Evolutionary conservation across 768 basidiomycete genomes (phyloP).

Genomic region (Trichaptum fuscoviolaceum): DNA sequence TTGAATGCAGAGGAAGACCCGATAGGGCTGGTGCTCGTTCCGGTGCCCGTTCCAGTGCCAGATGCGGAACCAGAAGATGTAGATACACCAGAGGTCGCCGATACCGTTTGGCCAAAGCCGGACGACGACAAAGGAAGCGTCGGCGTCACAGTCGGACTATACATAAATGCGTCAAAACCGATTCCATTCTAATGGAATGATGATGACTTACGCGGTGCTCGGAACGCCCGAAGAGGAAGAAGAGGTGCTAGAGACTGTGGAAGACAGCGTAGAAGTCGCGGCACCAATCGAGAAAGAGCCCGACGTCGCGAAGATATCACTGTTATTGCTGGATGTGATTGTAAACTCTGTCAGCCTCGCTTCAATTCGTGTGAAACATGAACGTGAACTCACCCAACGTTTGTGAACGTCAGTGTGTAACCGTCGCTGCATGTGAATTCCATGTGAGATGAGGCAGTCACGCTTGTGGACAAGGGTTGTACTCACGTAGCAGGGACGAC

Average conservation of each 20-base stretch:
- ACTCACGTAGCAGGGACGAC: slow-evolving; percentile 43
- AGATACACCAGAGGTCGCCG: background rate
- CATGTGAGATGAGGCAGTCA: background rate
- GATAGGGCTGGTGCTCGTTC: slow-evolving; percentile 21
- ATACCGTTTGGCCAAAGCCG: background rate
- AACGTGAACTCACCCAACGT: slow-evolving; percentile 28
- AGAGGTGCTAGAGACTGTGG: slow-evolving; percentile 14
- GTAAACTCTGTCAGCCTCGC: background rate
- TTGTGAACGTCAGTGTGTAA: slow-evolving; percentile 45
- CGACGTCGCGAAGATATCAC: slow-evolving; percentile 35
- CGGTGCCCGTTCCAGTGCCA: slow-evolving; percentile 18
- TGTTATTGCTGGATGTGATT: slow-evolving; percentile 33
- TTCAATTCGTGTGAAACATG: background rate
- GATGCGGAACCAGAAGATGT: slow-evolving; percentile 11
- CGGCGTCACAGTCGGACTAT: background rate
- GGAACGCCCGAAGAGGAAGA: slow-evolving; percentile 14
- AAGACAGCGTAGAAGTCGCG: slow-evolving; percentile 6
- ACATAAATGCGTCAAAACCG: background rate
- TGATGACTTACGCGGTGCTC: background rate
- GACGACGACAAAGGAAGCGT: background rate
- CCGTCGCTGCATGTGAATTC: slow-evolving; percentile 28
- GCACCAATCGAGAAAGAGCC: slow-evolving; percentile 38
- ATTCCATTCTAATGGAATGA: too few relatives aligned
- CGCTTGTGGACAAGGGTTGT: slow-evolving; percentile 1
- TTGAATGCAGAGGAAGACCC: slow-evolving; percentile 30